Evolutionary conservation across 2,329 filamentous ascomycete species (phyloP), one percentile per base, ranked within the genome.

Genomic region (Aspergillaceae sp.): DNA sequence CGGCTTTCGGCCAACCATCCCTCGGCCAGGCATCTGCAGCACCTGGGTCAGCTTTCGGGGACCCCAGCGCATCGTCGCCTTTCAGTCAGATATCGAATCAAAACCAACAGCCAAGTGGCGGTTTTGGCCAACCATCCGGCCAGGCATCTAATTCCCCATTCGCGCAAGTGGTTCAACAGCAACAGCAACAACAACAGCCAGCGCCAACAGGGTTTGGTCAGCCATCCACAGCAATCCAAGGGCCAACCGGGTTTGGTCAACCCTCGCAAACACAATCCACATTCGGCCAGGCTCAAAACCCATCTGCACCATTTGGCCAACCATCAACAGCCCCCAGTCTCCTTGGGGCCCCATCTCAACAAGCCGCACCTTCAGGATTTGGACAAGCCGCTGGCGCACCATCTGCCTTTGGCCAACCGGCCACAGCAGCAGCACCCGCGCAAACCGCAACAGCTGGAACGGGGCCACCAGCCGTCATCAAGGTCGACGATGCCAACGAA

Each of bases 61-160:
- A 68, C 32, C 63, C 67, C 33, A 56, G 51, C 37, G 52, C 56
- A 41, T 51, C 58, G 5, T 62, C 66, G 34, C 61, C 67, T 2
- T 79, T 80, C 50, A 71, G 74, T 2, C 69, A 70, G 45, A 56
- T 69, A 19, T 51, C 57, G 33, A 46, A 43, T 27, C 56, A 59
- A 32, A 51, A 46, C 26, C 56, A 58, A 54, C 62, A 42, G 30
- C 28, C 41, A 53, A 61, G 43, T 63, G 55, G 48, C 44, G 59
- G 53, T 3, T 63, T 63, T 41, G 58, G 57, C 0, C 57, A 61
- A 37, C 46, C 53, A 11, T 48, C 57, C 30, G 47, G 46, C 4
- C 48, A 49, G 42, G 27, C 49, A 10, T 40, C 43, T 2, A 32
- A 38, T 30, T 56, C 54, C 46, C 63, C 57, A 41, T 74, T 66